Conservation (phyloP, 257 asterid genomes). For the Coffea eugenioides region DNA sequence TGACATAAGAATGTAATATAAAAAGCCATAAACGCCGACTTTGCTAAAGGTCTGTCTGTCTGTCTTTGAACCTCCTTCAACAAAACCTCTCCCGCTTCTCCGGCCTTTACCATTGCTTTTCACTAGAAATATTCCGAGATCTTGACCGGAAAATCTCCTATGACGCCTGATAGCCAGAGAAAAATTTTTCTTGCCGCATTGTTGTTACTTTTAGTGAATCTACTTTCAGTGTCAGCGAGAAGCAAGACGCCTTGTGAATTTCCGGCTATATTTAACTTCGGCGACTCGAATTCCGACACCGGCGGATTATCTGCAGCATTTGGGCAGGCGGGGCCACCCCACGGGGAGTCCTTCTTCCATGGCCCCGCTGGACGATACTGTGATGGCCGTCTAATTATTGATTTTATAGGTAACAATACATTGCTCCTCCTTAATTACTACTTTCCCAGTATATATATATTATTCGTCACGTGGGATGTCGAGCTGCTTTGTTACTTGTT, state of each 20-base stretch:
- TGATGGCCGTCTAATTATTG: conserved; percentile 68
- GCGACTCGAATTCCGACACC: conserved; percentile 95
- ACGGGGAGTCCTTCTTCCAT: conserved; percentile 61
- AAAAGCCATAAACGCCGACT: neutral
- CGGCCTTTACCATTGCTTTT: neutral
- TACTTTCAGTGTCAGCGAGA: conserved; percentile 18
- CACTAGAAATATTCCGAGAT: neutral
- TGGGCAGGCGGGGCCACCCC: conserved; percentile 81
- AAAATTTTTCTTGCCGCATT: neutral
- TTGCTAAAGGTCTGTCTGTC: neutral
- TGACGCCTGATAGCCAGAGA: neutral
- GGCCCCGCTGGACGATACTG: conserved; percentile 68
- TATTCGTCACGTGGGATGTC: no score
- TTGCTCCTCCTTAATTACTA: no score
- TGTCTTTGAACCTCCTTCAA: neutral
- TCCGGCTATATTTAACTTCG: conserved; percentile 88
- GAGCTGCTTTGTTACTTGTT: neutral
- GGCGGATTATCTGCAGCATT: conserved; percentile 94
- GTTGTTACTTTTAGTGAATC: conserved; percentile 5
- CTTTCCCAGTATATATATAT: no score
- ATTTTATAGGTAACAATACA: conserved; percentile 39
- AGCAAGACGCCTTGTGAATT: conserved; percentile 41
- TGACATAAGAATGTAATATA: no score
- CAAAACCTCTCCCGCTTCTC: neutral
- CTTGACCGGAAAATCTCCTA: neutral